A percentile compares a stretch with the other conserved stretches of the same genome.
Conservation (phyloP, 1,284 basidiomycete genomes). For the Cutaneotrichosporon cavernicola region DNA sequence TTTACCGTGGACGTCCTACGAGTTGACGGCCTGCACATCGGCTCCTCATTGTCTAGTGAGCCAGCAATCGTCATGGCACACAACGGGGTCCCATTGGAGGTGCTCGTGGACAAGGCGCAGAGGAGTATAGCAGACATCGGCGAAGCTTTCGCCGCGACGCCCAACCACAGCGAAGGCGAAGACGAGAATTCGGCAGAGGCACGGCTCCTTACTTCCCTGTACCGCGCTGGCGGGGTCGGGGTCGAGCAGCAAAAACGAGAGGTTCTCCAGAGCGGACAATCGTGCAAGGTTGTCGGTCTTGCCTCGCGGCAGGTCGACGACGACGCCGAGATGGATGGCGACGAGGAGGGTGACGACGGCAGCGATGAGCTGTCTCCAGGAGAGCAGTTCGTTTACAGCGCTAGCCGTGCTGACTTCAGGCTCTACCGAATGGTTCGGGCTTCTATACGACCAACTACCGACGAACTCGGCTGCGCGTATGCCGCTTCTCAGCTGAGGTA, state of each 20-base stretch:
- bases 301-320: constrained; percentile 1
- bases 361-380: constrained; percentile 22
- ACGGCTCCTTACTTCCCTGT: constrained; percentile 28
- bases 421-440: constrained; percentile 18
- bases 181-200: constrained; percentile 23
- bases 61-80: constrained; percentile 36
- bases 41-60: constrained; percentile 33
- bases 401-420: constrained; percentile 3
- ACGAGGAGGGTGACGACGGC: constrained; percentile 3
- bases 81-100: constrained; percentile 31
- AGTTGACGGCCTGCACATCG: constrained; percentile 31
- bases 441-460: constrained; percentile 28
- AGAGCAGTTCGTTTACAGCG: constrained; percentile 30
- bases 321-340: constrained; percentile 13
- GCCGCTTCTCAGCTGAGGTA: constrained; percentile 31
- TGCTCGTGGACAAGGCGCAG: constrained; percentile 29
- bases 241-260: constrained; percentile 32
- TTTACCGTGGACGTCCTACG: constrained; percentile 36
- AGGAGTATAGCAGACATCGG: constrained; percentile 29
- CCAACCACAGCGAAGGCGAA: constrained; percentile 23
- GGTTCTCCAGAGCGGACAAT: constrained; percentile 21
- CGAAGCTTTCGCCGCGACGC: constrained; percentile 21
- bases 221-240: constrained; percentile 35
- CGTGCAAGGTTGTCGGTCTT: constrained; percentile 33
- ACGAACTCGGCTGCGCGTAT: constrained; percentile 14